Percentiles rank a stretch among this genome's conserved stretches.
These are phyloP conservation scores for Babesia caballi DNA, from an alignment of 169 alveolate genomes.

Conservation along the genomic window DNA sequence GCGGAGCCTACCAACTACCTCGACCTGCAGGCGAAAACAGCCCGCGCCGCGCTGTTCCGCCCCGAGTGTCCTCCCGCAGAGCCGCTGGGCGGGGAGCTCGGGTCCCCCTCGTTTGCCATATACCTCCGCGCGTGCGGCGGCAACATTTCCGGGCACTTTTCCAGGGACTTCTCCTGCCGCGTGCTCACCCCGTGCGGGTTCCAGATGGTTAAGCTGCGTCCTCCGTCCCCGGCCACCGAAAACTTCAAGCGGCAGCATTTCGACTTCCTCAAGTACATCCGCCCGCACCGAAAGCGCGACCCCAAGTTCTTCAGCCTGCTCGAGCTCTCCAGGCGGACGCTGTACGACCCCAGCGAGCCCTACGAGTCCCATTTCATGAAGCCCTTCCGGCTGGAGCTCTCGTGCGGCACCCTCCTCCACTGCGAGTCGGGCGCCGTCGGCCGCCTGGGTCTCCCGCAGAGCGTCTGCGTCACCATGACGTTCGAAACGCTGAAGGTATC, in stretches of 20 bases:
- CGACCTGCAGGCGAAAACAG: neutral
- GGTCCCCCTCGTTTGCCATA: constrained; percentile 29
- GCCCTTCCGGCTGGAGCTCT: constrained; percentile 50
- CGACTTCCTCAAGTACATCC: constrained; percentile 47
- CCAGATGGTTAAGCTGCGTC: neutral
- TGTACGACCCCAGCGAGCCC: constrained; percentile 38
- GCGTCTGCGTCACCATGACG: constrained; percentile 22
- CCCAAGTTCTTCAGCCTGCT: constrained; percentile 27
- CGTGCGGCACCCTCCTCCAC: constrained; percentile 10
- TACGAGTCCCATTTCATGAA: constrained; percentile 23
- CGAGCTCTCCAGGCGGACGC: constrained; percentile 41
- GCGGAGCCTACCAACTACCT: neutral
- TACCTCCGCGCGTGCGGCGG: constrained; percentile 20
- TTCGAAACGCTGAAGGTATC: constrained; percentile 39
- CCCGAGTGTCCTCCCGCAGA: neutral
- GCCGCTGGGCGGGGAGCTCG: neutral
- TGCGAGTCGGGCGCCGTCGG: neutral
- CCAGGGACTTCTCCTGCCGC: constrained; percentile 22
- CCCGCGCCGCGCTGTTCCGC: neutral
- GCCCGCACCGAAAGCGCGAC: constrained; percentile 20
- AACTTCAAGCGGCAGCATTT: constrained; percentile 21
- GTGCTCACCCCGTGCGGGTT: constrained; percentile 53
- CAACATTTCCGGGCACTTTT: constrained; percentile 17
- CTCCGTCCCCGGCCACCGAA: neutral
- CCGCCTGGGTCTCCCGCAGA: constrained; percentile 29